Evolutionary conservation across 1,139 yeast species (phyloP), one percentile per base, ranked within the genome.

Genomic region (Kodamaea alishanica): DNA sequence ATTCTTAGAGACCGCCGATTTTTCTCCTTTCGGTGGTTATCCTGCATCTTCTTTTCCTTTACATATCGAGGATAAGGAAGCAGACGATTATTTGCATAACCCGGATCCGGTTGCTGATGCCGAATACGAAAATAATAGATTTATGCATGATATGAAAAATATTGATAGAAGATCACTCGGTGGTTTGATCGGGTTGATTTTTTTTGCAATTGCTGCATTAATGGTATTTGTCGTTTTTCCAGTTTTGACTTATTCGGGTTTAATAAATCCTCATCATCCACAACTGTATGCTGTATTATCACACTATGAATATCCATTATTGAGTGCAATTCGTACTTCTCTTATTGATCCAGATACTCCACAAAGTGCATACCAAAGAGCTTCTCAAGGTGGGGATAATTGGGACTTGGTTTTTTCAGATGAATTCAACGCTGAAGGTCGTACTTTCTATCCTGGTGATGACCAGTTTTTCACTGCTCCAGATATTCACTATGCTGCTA

Each of bases 31-130:
- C 67, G 97, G 97, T 39, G 97, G 96, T 8, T 89, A 86, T 59
- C 96, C 97, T 2, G 92, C 95, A 4, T 72, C 86, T 5, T 78
- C 88, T 1, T 89, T 89, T 65, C 96, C 96, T 0, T 66, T 89
- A 39, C 81, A 78, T 50, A 79, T 89, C 47, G 95, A 88, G 43
- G 97, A 89, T 53, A 85, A 85, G 61, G 97, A 89, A 61, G 84
- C 87, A 2, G 97, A 89, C 63, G 97, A 89, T 58, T 88, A 86
- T 55, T 60, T 89, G 47, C 97, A 89, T 61, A 89, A 89, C 60
- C 97, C 96, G 1, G 96, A 89, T 58, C 96, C 96, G 7, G 83
- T 88, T 30, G 81, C 77, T 34, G 97, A 89, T 60, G 95, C 94
- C 12, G 75, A 80, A 45, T 77, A 81, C 51, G 94, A 86, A 48